Conservation (phyloP, 176 grass and related monocot species). For the Aegilops speltoides region DNA sequence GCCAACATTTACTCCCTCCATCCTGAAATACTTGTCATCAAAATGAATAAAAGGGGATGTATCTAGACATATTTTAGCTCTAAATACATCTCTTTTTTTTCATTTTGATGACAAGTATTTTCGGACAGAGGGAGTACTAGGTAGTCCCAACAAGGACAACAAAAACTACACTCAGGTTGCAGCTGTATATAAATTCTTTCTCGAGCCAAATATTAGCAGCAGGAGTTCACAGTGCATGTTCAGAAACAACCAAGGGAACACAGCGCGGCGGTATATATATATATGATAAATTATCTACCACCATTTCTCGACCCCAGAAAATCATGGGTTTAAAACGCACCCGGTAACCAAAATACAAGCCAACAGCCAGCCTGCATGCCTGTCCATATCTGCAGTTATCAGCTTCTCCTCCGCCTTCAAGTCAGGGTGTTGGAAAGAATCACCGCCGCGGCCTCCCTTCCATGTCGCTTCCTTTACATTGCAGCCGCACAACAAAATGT, state of each 20-base stretch:
- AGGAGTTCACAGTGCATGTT: not conserved
- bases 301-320: not conserved
- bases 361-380: conserved; percentile 17
- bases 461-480: not conserved
- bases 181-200: not conserved
- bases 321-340: conserved; percentile 21
- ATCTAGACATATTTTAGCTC: no score
- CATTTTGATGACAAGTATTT: no score
- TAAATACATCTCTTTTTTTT: no score
- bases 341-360: conserved; percentile 5
- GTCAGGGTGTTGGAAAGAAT: conserved; percentile 25
- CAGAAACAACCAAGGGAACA: not conserved
- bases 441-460: not conserved
- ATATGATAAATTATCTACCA: not conserved
- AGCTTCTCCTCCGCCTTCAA: conserved; percentile 12
- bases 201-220: conserved; percentile 1
- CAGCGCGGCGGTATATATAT: not conserved
- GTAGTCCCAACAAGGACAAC: not conserved
- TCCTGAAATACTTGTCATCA: no score
- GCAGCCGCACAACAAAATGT: not conserved
- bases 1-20: no score
- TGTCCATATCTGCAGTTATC: not conserved
- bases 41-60: no score
- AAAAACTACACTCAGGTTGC: not conserved
- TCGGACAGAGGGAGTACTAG: no score